These are phyloP conservation scores for Saturnispora galanensis DNA, from an alignment of 805 yeast species.

Conservation along the genomic window DNA sequence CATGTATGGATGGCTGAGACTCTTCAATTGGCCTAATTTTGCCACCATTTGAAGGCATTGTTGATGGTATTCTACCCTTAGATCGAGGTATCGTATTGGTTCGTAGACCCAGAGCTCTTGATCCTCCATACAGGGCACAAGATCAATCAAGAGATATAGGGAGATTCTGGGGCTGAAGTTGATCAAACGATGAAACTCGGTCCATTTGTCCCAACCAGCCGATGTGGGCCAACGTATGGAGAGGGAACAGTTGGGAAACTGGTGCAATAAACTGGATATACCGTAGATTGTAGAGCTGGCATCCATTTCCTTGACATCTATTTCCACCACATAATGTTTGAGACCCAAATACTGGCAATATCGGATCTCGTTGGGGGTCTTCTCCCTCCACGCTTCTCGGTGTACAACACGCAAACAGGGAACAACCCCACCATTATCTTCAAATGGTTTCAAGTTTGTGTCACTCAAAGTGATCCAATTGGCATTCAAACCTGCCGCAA, in stretches of 20 bases:
- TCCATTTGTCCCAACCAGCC: not conserved
- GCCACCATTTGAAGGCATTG: not conserved
- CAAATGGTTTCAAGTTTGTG: not conserved
- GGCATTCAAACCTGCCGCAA: not conserved
- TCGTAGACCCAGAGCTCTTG: slow-evolving; percentile 1
- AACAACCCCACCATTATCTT: not conserved
- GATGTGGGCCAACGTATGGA: not conserved
- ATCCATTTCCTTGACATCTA: too few relatives aligned
- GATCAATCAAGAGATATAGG: not conserved
- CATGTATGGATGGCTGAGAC: not conserved
- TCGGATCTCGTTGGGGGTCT: too few relatives aligned
- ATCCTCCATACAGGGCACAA: not conserved
- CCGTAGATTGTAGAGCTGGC: too few relatives aligned
- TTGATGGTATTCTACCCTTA: not conserved
- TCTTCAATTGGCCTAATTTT: slow-evolving; percentile 1
- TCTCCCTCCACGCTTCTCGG: too few relatives aligned
- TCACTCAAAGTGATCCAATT: not conserved
- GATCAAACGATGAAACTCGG: not conserved
- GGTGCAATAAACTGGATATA: not conserved
- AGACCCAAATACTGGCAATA: too few relatives aligned
- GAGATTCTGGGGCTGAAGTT: not conserved
- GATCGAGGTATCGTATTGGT: not conserved
- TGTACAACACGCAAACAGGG: not conserved
- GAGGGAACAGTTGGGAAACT: not conserved
- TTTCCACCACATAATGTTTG: too few relatives aligned